Percentiles rank a stretch among this genome's conserved stretches.
phyloP scores from a whole-genome alignment of 257 asterid species.

The Echites panduratus region DNA sequence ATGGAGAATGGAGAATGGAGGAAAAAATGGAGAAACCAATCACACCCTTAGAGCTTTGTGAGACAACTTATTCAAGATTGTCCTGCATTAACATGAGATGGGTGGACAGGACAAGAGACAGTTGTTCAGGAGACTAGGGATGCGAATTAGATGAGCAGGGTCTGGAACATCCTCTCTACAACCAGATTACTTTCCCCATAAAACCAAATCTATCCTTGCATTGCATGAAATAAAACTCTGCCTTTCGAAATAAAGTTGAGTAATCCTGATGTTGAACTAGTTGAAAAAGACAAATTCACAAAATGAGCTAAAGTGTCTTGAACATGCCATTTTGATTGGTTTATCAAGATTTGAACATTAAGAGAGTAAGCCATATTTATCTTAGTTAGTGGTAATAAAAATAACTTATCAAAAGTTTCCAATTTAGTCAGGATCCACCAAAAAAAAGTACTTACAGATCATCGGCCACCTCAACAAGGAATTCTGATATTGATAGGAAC shows the following conservation, averaged over 20 bases:
- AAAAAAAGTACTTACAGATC: conserved; percentile 66
- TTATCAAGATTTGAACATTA: not conserved
- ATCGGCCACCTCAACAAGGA: conserved; percentile 90
- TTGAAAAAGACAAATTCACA: not conserved
- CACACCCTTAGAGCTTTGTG: no score
- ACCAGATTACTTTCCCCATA: not conserved
- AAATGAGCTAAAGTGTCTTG: not conserved
- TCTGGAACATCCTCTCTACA: not conserved
- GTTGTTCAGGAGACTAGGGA: not conserved
- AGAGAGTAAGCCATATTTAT: not conserved
- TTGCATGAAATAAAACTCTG: not conserved
- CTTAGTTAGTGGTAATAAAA: not conserved
- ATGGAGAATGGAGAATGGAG: no score
- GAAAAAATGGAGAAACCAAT: no score
- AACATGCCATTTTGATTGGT: not conserved
- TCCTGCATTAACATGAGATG: not conserved
- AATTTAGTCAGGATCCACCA: conserved; percentile 7
- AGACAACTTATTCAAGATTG: no score
- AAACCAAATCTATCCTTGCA: not conserved
- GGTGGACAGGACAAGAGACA: not conserved
- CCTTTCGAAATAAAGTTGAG: not conserved
- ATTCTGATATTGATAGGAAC: conserved; percentile 76
- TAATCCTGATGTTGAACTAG: not conserved
- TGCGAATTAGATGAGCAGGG: not conserved
- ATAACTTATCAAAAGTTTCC: not conserved